Conservation (phyloP, 2,329 filamentous ascomycete genomes). For the Lasiodiplodia sp. region DNA sequence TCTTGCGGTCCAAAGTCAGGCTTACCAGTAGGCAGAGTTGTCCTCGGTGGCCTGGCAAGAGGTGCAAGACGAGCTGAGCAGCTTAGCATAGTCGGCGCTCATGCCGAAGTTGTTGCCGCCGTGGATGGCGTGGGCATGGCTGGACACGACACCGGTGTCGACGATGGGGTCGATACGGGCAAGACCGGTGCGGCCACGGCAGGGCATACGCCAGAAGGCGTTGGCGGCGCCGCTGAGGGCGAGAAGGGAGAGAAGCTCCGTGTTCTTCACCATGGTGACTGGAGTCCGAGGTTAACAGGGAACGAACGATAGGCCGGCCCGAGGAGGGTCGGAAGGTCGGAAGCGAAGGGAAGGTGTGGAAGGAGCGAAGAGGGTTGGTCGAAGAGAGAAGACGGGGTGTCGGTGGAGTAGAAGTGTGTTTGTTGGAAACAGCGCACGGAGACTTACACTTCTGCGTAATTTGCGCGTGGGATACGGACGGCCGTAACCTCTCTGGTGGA, state of each 20-base stretch:
- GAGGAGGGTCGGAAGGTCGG: constrained; percentile 21
- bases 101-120: constrained; percentile 72
- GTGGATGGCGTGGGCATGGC: constrained; percentile 72
- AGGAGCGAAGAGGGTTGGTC: constrained; percentile 27
- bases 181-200: constrained; percentile 66
- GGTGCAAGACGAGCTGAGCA: constrained; percentile 71
- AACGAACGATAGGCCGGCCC: constrained; percentile 7
- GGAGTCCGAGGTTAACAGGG: background rate
- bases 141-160: constrained; percentile 61
- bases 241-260: constrained; percentile 34
- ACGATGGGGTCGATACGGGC: constrained; percentile 74
- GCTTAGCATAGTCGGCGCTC: constrained; percentile 66
- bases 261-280: constrained; percentile 19
- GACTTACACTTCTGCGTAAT: constrained; percentile 13
- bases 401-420: constrained; percentile 27
- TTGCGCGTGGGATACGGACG: constrained; percentile 18
- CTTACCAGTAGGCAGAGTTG: constrained; percentile 73
- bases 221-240: constrained; percentile 56
- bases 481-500: constrained; percentile 12
- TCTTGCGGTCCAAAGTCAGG: background rate
- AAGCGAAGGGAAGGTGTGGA: constrained; percentile 16
- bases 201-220: constrained; percentile 75
- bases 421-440: constrained; percentile 18
- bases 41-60: constrained; percentile 73
- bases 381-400: background rate